Evolutionary conservation across 495 filamentous ascomycete species (phyloP).

Genomic region (Daldinia caldariorum): DNA sequence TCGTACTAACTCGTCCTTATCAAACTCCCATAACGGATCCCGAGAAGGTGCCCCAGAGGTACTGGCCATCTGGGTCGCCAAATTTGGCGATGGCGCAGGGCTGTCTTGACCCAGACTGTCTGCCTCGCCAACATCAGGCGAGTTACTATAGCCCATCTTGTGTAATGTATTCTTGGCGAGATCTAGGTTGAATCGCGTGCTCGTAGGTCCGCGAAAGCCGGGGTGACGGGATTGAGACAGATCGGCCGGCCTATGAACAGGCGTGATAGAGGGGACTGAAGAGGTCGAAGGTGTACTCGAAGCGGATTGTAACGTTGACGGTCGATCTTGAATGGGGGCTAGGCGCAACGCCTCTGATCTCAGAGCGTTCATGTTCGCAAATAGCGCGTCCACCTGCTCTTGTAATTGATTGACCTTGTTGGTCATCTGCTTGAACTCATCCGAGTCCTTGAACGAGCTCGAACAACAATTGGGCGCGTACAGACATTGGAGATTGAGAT

Average conservation of each 20-base stretch:
- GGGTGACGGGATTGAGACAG: conserved; percentile 59
- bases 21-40: conserved; percentile 81
- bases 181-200: conserved; percentile 84
- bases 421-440: conserved; percentile 84
- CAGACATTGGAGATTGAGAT: conserved; percentile 80
- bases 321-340: conserved; percentile 54
- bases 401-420: conserved; percentile 79
- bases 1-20: conserved; percentile 74
- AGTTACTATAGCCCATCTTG: conserved; percentile 82
- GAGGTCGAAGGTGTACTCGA: conserved; percentile 52
- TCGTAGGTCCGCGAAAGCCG: conserved; percentile 85
- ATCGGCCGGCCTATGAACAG: conserved; percentile 41
- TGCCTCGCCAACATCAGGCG: conserved; percentile 65
- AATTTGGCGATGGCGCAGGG: conserved; percentile 59
- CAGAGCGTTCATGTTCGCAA: conserved; percentile 73
- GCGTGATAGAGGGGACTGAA: conserved; percentile 48
- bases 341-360: conserved; percentile 58
- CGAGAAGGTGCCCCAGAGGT: conserved; percentile 54
- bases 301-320: conserved; percentile 45
- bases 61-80: conserved; percentile 48
- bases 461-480: conserved; percentile 92
- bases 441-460: conserved; percentile 83
- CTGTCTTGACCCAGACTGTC: conserved; percentile 65
- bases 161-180: conserved; percentile 88
- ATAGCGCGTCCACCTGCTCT: conserved; percentile 82